These are phyloP conservation scores for Hydnum rufescens DNA, from an alignment of 768 basidiomycete species.

Conservation along the genomic window DNA sequence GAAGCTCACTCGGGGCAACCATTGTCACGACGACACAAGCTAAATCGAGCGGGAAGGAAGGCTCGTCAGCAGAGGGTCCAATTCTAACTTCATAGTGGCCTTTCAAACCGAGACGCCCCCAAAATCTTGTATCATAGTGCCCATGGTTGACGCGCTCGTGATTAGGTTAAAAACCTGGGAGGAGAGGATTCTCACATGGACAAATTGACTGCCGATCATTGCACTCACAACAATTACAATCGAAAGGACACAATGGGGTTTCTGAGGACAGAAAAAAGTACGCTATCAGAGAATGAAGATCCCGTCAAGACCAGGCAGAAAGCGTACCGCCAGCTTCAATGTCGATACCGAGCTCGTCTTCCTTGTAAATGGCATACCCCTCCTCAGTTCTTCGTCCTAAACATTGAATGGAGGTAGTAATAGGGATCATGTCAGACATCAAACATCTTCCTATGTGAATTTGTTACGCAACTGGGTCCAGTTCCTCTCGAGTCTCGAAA, in stretches of 20 bases:
- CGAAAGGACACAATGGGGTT: conserved; percentile 71
- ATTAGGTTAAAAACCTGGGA: no score
- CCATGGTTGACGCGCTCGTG: no score
- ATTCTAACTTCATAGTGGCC: no score
- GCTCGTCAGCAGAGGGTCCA: no score
- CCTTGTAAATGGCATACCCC: conserved; percentile 62
- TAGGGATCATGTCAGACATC: conserved; percentile 8
- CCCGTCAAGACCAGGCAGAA: conserved; percentile 12
- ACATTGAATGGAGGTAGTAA: background rate
- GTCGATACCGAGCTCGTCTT: conserved; percentile 57
- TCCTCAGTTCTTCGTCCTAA: conserved; percentile 62
- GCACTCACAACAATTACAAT: conserved; percentile 68
- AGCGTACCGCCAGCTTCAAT: conserved; percentile 50
- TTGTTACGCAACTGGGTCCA: conserved; percentile 29
- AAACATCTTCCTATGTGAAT: background rate
- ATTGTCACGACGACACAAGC: no score
- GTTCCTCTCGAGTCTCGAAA: conserved; percentile 64
- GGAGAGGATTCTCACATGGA: no score
- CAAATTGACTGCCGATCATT: no score
- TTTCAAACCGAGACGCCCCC: no score
- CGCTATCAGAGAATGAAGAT: conserved; percentile 8
- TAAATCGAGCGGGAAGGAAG: no score
- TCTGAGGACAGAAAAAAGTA: conserved; percentile 24
- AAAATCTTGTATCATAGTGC: no score
- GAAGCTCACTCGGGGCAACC: no score